phyloP scores from a whole-genome alignment of 2,329 filamentous ascomycete genomes.

The Rosellinia necatrix region DNA sequence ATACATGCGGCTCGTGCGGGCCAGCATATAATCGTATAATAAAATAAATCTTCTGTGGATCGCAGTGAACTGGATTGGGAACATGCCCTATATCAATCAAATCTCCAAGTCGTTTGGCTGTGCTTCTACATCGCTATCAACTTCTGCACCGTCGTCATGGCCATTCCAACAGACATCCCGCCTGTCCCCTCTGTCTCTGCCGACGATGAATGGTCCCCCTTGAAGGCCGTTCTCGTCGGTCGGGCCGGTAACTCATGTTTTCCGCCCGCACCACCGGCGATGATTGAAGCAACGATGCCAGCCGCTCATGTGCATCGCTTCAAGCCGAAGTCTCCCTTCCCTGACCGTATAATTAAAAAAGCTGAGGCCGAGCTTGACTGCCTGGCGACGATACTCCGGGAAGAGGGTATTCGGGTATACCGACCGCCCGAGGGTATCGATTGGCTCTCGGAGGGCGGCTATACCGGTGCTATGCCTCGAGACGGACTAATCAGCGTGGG shows the following conservation, averaged over 20 bases:
- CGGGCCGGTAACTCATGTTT: slow-evolving; percentile 32
- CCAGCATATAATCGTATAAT: too few species aligned
- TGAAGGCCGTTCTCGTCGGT: slow-evolving; percentile 36
- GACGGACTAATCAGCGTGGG: slow-evolving; percentile 42
- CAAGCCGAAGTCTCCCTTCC: neutral
- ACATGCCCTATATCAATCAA: too few species aligned
- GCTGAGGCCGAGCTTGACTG: neutral
- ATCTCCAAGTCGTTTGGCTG: too few species aligned
- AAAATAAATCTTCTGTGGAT: too few species aligned
- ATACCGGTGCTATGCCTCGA: slow-evolving; percentile 43
- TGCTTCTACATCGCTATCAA: too few species aligned
- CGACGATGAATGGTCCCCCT: slow-evolving; percentile 38
- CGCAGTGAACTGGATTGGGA: too few species aligned
- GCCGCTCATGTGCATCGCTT: neutral
- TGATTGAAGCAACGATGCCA: neutral
- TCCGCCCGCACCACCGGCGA: slow-evolving; percentile 30
- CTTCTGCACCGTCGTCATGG: too few species aligned
- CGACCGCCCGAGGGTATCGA: slow-evolving; percentile 31
- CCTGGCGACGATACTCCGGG: neutral
- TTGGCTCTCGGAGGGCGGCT: slow-evolving; percentile 37
- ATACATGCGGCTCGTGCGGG: too few species aligned
- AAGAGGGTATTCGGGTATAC: slow-evolving; percentile 27
- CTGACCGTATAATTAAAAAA: slow-evolving; percentile 11
- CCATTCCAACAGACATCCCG: too few species aligned
- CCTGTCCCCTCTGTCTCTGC: neutral